Conservation (phyloP, 2,329 filamentous ascomycete species). For the Trichoderma asperellum region DNA sequence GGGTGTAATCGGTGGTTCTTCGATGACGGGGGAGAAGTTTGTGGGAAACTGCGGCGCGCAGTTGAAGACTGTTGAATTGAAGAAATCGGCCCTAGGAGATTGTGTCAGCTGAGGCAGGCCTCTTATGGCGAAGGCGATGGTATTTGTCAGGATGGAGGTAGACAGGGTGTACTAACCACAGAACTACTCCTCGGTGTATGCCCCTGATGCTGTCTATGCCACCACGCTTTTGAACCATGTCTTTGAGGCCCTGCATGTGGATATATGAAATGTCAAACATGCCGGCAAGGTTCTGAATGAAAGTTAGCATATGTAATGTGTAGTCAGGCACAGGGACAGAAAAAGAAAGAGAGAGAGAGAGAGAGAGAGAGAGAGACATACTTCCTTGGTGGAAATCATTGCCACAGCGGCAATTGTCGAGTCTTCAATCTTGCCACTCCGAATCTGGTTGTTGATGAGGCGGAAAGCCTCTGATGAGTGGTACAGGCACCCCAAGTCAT, state of each 20-base stretch:
- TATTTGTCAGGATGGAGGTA: too few species aligned
- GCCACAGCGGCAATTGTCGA: conserved; percentile 21
- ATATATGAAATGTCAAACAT: conserved; percentile 21
- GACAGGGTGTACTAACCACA: neutral
- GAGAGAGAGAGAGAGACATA: neutral
- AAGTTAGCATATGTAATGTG: neutral
- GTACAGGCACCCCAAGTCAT: conserved; percentile 8
- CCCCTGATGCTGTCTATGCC: conserved; percentile 13
- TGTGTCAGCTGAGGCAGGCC: neutral
- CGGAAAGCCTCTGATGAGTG: conserved; percentile 23
- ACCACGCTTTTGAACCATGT: conserved; percentile 9
- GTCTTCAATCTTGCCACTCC: neutral
- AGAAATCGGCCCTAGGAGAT: conserved; percentile 17
- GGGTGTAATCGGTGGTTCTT: neutral
- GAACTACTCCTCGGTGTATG: conserved; percentile 7
- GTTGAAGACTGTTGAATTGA: conserved; percentile 18
- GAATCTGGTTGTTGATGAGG: conserved; percentile 13
- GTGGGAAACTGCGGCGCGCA: conserved; percentile 12
- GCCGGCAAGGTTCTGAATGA: conserved; percentile 3
- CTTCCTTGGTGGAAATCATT: conserved; percentile 9
- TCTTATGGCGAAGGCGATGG: neutral
- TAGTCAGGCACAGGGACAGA: too few species aligned
- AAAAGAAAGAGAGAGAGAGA: neutral
- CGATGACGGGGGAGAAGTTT: neutral
- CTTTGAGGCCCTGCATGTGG: conserved; percentile 20